Base-by-base conservation (phyloP, 805 yeast genomes). In the Lipomyces anomalus region DNA sequence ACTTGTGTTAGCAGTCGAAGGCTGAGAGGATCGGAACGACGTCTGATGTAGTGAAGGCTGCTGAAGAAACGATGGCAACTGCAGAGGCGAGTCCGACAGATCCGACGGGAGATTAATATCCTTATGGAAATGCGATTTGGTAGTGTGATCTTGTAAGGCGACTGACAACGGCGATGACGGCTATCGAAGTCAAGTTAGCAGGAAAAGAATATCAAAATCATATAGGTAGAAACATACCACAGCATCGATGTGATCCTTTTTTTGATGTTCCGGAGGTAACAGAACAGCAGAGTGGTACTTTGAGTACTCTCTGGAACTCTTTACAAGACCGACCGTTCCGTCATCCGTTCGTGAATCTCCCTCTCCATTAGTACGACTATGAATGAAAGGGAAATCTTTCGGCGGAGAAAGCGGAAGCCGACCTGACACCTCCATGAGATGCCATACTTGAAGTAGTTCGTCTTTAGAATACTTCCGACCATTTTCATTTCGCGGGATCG, bases 391-490 rank as follows among this genome's bases (percentile, higher is more conserved):
- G 13, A 26, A 26, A 9, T 9, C 9, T 13, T 9, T 13, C 13
- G 30, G 30, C 13, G 30, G 30, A 13, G 30, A 26, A 9, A 13
- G 30, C 13, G 30, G 30, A 9, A 26, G 30, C 30, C 13, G 9
- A 13, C 30, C 30, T 26, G 30, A 9, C 9, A 13, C 30, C 30
- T 26, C 30, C 30, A 26, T 26, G 11, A 26, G 30, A 26, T 26
- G 30, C 30, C 30, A 26, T 9, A 26, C 30, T 26, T 26, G 30
- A 9, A 50, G 47, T 16, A 50, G 36, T 23, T 50, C 55, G 13
- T 47, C 44, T 16, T 40, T 35, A 20, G 55, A 36, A 24, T 47
- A 48, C 5, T 50, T 46, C 34, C 35, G 40, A n/a, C 54, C 54
- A 24, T 39, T 22, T 22, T 26, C 43, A 33, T 50, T 50, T 18